phyloP scores from a whole-genome alignment of 768 basidiomycete genomes.

The Termitomyces sp. region DNA sequence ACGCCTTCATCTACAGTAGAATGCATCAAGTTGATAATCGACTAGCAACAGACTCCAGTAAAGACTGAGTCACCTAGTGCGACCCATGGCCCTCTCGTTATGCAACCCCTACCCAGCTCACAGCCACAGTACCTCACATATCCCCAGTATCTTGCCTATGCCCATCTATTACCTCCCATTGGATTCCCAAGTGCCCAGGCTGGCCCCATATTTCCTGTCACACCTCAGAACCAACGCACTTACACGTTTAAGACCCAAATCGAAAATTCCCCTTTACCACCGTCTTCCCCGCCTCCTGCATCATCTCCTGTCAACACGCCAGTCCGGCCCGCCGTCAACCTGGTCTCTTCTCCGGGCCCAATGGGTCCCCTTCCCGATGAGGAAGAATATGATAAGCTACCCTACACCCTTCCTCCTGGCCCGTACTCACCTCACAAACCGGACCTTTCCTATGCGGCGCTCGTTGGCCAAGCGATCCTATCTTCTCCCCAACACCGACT shows the following conservation, averaged over 20 bases:
- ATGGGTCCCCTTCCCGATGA: conserved; percentile 65
- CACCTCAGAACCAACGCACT: conserved; percentile 45
- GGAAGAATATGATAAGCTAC: conserved; percentile 62
- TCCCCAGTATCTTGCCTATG: conserved; percentile 33
- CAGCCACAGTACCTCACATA: conserved; percentile 33
- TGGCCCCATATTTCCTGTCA: conserved; percentile 38
- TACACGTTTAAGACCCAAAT: conserved; percentile 27
- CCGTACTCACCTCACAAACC: conserved; percentile 82
- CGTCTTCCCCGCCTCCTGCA: conserved; percentile 55
- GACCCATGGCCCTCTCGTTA: conserved; percentile 29
- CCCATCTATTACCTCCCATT: conserved; percentile 22
- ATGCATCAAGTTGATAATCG: conserved; percentile 10
- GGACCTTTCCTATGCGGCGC: conserved; percentile 87
- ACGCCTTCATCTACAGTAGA: conserved; percentile 10
- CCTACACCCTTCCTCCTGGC: conserved; percentile 78
- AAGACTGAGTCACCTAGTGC: conserved; percentile 45
- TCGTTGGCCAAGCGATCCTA: conserved; percentile 93
- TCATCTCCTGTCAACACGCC: conserved; percentile 68
- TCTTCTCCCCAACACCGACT: conserved; percentile 81
- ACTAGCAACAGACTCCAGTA: conserved; percentile 23
- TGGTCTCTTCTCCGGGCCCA: conserved; percentile 84
- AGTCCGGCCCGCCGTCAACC: conserved; percentile 53
- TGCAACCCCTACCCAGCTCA: conserved; percentile 17
- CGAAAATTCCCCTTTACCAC: conserved; percentile 47
- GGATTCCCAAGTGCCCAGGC: conserved; percentile 29